These are phyloP conservation scores for Abrus precatorius DNA, from an alignment of 306 rosid species.

Conservation along the genomic window DNA sequence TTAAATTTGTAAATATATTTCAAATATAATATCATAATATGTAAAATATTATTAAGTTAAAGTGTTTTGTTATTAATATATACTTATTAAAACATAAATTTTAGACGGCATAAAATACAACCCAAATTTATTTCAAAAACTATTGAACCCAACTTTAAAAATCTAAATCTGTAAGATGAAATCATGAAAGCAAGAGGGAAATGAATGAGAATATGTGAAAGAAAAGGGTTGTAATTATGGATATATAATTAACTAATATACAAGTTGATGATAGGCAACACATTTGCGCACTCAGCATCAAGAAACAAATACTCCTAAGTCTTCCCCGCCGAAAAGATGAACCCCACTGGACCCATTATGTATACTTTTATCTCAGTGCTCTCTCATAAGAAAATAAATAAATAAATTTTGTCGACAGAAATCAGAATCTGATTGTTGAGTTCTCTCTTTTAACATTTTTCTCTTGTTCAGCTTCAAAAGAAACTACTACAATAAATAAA, in stretches of 20 bases:
- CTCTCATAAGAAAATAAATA: constrained; percentile 28
- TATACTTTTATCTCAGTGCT: constrained; percentile 46
- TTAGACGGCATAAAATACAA: no score
- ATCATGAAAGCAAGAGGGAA: constrained; percentile 34
- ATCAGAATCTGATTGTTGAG: constrained; percentile 61
- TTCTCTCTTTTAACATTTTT: constrained; percentile 55
- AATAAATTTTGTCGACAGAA: constrained; percentile 51
- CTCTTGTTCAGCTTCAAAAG: constrained; percentile 26
- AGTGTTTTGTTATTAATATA: no score
- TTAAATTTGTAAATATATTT: no score
- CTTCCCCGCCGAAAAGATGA: constrained; percentile 39
- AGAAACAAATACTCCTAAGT: constrained; percentile 27
- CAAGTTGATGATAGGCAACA: constrained; percentile 32
- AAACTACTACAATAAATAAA: no score
- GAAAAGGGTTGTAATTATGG: constrained; percentile 24
- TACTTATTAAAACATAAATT: no score
- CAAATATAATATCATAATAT: no score
- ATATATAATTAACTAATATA: constrained; percentile 18
- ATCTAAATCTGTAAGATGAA: constrained; percentile 6
- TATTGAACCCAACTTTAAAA: no score
- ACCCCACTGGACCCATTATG: constrained; percentile 47
- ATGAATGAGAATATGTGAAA: constrained; percentile 44
- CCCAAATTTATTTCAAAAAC: no score
- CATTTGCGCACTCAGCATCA: constrained; percentile 48
- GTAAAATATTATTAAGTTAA: no score